Conservation (phyloP, 805 yeast species). For the Schizosaccharomyces cryophilus region DNA sequence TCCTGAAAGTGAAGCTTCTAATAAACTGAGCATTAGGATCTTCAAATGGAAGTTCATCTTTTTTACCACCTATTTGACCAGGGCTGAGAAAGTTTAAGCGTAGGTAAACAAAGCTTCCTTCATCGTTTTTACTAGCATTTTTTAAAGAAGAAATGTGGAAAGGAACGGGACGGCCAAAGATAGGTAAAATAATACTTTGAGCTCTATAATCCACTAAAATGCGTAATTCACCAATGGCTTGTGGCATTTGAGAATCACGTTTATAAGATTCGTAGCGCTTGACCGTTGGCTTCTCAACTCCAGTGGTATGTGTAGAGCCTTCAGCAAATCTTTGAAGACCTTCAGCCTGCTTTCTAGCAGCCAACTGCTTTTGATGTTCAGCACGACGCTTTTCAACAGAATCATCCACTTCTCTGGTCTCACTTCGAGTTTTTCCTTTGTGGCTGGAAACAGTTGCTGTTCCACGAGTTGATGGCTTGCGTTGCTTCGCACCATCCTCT, state of each 20-base stretch:
- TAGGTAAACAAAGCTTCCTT: conserved; percentile 78
- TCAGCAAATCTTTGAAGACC: conserved; percentile 67
- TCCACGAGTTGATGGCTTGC: conserved; percentile 28
- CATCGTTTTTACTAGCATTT: conserved; percentile 85
- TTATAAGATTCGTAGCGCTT: conserved; percentile 84
- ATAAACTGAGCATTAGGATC: conserved; percentile 71
- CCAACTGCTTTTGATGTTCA: conserved; percentile 60
- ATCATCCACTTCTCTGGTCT: conserved; percentile 23
- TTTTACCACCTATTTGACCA: conserved; percentile 47
- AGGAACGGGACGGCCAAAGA: conserved; percentile 90
- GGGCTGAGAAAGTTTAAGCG: conserved; percentile 86
- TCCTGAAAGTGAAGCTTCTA: conserved; percentile 65
- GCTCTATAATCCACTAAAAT: conserved; percentile 69
- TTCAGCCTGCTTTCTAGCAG: conserved; percentile 62
- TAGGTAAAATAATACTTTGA: conserved; percentile 75
- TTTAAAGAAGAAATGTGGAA: conserved; percentile 87
- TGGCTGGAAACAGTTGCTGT: conserved; percentile 42
- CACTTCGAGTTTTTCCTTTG: conserved; percentile 3
- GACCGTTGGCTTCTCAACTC: conserved; percentile 37
- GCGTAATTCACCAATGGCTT: conserved; percentile 54
- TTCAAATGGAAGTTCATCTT: conserved; percentile 50
- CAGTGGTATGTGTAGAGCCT: conserved; percentile 36
- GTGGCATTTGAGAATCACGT: conserved; percentile 78
- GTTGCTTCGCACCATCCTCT: conserved; percentile 11
- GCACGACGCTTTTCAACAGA: conserved; percentile 56